Evolutionary conservation across 2,329 filamentous ascomycete genomes (phyloP).

Genomic region (Cladophialophora yegresii): DNA sequence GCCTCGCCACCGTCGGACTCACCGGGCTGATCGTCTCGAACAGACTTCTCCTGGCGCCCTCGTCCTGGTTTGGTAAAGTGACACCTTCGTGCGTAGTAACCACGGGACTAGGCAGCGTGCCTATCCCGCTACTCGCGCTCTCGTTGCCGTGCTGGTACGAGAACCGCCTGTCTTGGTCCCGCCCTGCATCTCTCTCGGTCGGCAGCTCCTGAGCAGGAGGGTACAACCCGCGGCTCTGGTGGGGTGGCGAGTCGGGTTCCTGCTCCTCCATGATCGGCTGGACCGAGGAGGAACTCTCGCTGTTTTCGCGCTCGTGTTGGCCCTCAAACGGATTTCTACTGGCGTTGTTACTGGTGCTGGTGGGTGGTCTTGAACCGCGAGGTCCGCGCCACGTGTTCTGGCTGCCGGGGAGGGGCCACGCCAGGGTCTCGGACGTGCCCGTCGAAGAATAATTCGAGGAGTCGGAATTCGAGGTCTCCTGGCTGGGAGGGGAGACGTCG

Average conservation of each 20-base stretch:
- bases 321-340: background rate
- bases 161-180: slow-evolving; percentile 7
- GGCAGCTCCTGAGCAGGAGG: slow-evolving; percentile 2
- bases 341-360: background rate
- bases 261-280: slow-evolving; percentile 28
- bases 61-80: slow-evolving; percentile 5
- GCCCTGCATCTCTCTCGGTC: background rate
- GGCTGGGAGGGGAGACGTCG: slow-evolving; percentile 12
- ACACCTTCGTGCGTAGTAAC: background rate
- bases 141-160: slow-evolving; percentile 26
- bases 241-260: background rate
- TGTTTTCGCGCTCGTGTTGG: background rate
- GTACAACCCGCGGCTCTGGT: background rate
- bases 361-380: background rate
- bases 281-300: slow-evolving; percentile 22
- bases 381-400: slow-evolving; percentile 23
- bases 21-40: slow-evolving; percentile 27
- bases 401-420: slow-evolving; percentile 26
- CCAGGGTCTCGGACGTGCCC: slow-evolving; percentile 21
- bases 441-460: slow-evolving; percentile 18
- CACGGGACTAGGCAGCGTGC: slow-evolving; percentile 22
- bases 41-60: slow-evolving; percentile 20
- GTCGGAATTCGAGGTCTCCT: slow-evolving; percentile 20
- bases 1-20: slow-evolving; percentile 20
- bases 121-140: slow-evolving; percentile 23